A percentile compares a stretch with the other conserved stretches of the same genome.
Evolutionary conservation across 306 rosid species (phyloP).

Genomic region (Aeschynomene evenia): DNA sequence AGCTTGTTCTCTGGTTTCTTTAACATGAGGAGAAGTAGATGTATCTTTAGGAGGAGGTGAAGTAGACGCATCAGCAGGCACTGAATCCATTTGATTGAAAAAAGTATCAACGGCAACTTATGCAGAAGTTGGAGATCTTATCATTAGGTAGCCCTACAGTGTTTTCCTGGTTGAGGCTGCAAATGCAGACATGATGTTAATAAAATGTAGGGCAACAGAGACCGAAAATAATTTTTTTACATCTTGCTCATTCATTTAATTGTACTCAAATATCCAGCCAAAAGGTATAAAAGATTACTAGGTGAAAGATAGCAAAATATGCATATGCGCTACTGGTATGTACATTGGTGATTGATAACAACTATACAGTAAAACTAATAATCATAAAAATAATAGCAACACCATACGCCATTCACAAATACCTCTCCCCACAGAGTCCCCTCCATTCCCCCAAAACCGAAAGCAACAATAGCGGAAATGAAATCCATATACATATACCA

Average conservation of each 20-base stretch:
- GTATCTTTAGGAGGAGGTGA: constrained; percentile 43
- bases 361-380: background rate
- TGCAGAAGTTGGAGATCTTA: constrained; percentile 31
- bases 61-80: constrained; percentile 45
- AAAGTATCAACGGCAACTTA: constrained; percentile 27
- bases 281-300: background rate
- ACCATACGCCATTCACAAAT: background rate
- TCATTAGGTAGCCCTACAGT: constrained; percentile 37
- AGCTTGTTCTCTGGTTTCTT: constrained; percentile 35
- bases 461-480: background rate
- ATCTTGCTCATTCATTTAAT: background rate
- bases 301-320: background rate
- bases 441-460: background rate
- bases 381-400: background rate
- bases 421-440: background rate
- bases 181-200: constrained; percentile 11
- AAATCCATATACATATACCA: background rate
- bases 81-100: constrained; percentile 63
- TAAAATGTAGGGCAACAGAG: constrained; percentile 9
- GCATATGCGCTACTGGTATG: background rate
- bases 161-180: constrained; percentile 36
- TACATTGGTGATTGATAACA: background rate
- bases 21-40: constrained; percentile 37
- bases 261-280: background rate
- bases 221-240: background rate